Base-by-base conservation (phyloP, 768 basidiomycete genomes). In the Asterophora lycoperdoides region DNA sequence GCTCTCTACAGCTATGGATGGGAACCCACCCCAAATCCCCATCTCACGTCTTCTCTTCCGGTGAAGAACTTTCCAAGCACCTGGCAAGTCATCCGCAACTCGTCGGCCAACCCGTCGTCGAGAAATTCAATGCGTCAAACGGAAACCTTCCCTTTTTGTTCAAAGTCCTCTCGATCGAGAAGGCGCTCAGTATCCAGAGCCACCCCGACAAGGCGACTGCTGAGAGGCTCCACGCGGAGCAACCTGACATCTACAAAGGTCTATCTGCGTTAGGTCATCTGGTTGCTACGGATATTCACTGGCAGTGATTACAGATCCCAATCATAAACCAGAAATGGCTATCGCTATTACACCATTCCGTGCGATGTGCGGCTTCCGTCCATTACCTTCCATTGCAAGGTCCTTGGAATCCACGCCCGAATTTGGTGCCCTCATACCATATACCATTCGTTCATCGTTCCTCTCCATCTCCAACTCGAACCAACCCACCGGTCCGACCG, bases 291-390 rank as follows among this genome's bases (percentile, higher is more conserved):
- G 23, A 3, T 3, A 23, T 23, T 23, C 23, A 23, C 23, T 23
- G 23, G 23, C 6, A 23, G 6, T 23, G 23, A 23, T 23, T 10
- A 33, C 53, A 90, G 96, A 99, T 65, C 80, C 83, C 5, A 98
- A 98, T 63, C 96, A 99, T 60, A 99, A 99, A 68, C 96, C 96
- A 2, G 96, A 99, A 65, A 95, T 99, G 91, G 93, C 94, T n/a
- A 77, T 99, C 32, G 96, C 96, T 0, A 68, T 99, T 51, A 94
- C 94, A 0, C 81, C 84, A 11, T 98, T 98, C 74, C 73, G 73
- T 33, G 96, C 89, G 1, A 73, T 98, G 60, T 95, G 94, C 63
- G 95, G 95, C 36, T 99, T 98, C 72, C 79, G 86, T 14, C 95
- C 95, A 4, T 79, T 93, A 1, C 60, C 73, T 1, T 68, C 77